Evolutionary conservation across 306 rosid species (phyloP).

Genomic region (Vigna trinervia): DNA sequence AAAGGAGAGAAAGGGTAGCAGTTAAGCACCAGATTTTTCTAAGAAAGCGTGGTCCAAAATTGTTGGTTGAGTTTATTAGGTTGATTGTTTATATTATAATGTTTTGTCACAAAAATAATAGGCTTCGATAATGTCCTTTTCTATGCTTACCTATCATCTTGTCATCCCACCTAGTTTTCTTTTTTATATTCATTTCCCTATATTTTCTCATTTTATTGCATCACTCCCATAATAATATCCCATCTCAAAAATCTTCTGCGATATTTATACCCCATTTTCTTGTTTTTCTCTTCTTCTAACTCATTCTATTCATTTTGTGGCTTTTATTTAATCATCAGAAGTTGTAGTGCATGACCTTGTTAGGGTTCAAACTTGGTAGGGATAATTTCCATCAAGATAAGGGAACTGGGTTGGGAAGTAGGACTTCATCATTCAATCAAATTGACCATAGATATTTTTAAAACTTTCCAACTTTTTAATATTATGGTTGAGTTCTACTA

Average conservation of each 20-base stretch:
- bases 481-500: too few species aligned
- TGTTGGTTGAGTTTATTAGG: conserved; percentile 50
- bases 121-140: conserved; percentile 40
- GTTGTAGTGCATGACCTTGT: not conserved
- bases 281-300: not conserved
- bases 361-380: not conserved
- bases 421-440: conserved; percentile 10
- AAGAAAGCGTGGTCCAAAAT: conserved; percentile 69
- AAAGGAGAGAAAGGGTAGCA: conserved; percentile 41
- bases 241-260: conserved; percentile 40
- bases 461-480: too few species aligned
- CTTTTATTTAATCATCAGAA: not conserved
- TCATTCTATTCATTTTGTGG: not conserved
- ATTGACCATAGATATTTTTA: not conserved
- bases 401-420: not conserved
- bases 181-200: conserved; percentile 36
- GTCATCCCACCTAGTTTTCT: conserved; percentile 17
- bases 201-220: conserved; percentile 31
- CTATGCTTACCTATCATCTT: conserved; percentile 42
- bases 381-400: conserved; percentile 29
- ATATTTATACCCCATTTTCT: conserved; percentile 34
- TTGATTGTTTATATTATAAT: conserved; percentile 26
- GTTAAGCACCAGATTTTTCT: conserved; percentile 62
- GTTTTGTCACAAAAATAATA: conserved; percentile 9
- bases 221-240: conserved; percentile 1